Base-by-base conservation (phyloP, 1,284 basidiomycete species). In the Melampsora occidentalis region DNA sequence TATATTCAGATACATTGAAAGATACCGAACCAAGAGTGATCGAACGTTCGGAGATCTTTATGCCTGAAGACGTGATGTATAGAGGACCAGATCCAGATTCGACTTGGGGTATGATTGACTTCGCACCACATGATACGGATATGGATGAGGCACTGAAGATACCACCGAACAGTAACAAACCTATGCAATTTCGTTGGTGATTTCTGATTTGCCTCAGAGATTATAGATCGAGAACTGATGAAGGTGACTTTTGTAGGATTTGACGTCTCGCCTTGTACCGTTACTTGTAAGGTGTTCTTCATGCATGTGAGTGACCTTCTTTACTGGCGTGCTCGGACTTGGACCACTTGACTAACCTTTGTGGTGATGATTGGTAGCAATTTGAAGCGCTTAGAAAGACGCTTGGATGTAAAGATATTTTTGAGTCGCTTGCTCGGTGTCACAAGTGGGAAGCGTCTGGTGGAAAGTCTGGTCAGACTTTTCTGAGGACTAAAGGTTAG, bases 361-460 rank as follows among this genome's bases (percentile, higher is more conserved):
- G 22, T 22, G 25, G 28, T 46, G 22, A 46, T 31, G 28, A 14
- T 82, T 94, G 95, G 0, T 94, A 99, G 83, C 94, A 98, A 82
- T 99, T 99, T 80, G 95, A 98, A 80, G 93, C 93, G 5, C 84
- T 99, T 61, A 89, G 97, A 22, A 87, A 92, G 68, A 93, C 90
- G 16, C 98, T 96, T 80, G 92, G 93, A 78, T 97, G 94, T 82
- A 93, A 96, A 80, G 91, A 90, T 81, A 93, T 91, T 80, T 92
- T 98, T 85, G 88, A 98, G 82, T 95, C 92, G 0, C 86, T 99
- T 6, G 90, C 96, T 1, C 87, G 97, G 9, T 99, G 97, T 83
- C 88, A 96, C 80, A 97, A 97, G 82, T 99, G 96, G 91, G 91
- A 99, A 82, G 91, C 93, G 1, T 91, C 88, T 73, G 97, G 97